These are phyloP conservation scores for Striga hermonthica DNA, from an alignment of 305 asterid species.

Conservation along the genomic window DNA sequence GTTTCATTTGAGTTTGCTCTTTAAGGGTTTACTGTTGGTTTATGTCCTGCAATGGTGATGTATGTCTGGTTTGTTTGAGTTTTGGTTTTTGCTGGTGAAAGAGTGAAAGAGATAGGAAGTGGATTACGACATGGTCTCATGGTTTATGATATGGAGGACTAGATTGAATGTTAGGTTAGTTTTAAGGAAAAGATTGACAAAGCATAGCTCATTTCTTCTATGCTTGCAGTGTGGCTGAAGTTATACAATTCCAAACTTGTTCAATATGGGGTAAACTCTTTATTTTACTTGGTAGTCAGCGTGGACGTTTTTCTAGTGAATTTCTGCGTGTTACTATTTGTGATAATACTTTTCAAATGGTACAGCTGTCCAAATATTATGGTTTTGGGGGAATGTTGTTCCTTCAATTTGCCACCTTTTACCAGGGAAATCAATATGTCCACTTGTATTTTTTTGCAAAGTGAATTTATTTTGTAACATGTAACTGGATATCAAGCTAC, in stretches of 20 bases:
- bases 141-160: not conserved
- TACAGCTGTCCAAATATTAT: not conserved
- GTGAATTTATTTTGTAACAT: not conserved
- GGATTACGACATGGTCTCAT: not conserved
- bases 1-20: not conserved
- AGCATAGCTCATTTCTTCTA: not conserved
- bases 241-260: not conserved
- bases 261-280: not conserved
- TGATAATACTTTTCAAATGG: not conserved
- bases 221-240: not conserved
- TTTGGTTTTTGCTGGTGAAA: not conserved
- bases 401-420: not conserved
- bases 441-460: not conserved
- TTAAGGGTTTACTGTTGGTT: not conserved
- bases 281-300: not conserved
- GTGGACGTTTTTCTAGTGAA: not conserved
- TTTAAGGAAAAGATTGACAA: not conserved
- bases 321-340: not conserved
- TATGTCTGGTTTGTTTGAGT: not conserved
- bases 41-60: not conserved
- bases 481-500: not conserved
- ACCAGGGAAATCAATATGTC: not conserved
- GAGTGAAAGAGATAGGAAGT: not conserved
- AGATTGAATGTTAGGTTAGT: not conserved
- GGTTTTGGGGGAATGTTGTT: not conserved